Percentiles rank a stretch among this genome's conserved stretches.
Conservation (phyloP, 2,329 filamentous ascomycete genomes). For the Colletotrichum sidae region DNA sequence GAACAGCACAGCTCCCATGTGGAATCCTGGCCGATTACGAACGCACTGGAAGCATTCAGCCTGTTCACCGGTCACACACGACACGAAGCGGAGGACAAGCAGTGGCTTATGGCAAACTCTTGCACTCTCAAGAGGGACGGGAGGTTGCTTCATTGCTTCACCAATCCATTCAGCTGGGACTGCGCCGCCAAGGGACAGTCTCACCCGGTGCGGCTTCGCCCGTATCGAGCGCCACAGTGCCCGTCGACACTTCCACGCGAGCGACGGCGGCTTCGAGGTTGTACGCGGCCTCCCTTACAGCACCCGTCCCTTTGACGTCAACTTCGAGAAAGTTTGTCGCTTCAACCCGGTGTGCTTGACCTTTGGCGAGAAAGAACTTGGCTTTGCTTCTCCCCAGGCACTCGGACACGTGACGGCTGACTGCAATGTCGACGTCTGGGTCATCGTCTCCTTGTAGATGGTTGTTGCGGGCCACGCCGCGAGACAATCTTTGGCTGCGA, state of each 20-base stretch:
- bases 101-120: no score
- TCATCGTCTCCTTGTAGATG: constrained; percentile 48
- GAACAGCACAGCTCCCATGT: no score
- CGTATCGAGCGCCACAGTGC: not conserved
- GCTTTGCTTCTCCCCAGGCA: constrained; percentile 43
- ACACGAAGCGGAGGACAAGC: no score
- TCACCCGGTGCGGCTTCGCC: constrained; percentile 5
- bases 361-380: constrained; percentile 42
- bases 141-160: not conserved
- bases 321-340: constrained; percentile 46
- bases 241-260: not conserved
- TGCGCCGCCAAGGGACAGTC: not conserved
- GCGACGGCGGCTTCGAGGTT: constrained; percentile 39
- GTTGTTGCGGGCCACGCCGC: constrained; percentile 48
- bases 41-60: no score
- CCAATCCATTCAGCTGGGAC: not conserved
- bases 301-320: constrained; percentile 42
- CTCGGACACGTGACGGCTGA: constrained; percentile 44
- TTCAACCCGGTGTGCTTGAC: constrained; percentile 46
- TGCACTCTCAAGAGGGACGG: no score
- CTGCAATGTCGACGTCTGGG: constrained; percentile 43
- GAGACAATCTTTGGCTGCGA: constrained; percentile 28
- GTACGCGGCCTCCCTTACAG: constrained; percentile 41
- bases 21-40: no score
- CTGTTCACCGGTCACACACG: no score